Base-by-base conservation (phyloP, 371 early-diverging fungal species). In the Dinochytrium kinnereticum region DNA sequence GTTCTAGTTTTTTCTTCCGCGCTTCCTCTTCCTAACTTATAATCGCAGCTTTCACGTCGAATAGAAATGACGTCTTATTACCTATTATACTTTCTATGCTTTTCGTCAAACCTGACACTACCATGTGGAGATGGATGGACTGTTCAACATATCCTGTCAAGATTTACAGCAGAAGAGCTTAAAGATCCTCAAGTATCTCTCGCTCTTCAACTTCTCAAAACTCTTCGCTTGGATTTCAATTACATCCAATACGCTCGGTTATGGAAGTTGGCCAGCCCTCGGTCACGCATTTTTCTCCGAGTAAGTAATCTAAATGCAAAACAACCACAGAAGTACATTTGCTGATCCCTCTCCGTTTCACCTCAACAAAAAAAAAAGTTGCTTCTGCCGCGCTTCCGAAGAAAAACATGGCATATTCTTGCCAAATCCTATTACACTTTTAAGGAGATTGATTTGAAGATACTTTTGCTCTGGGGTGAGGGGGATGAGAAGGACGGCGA, bases 31-130 rank as follows among this genome's bases (percentile, higher is more conserved):
- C n/a, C n/a, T n/a, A n/a, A n/a, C n/a, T n/a, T n/a, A n/a, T n/a
- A n/a, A n/a, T n/a, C n/a, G 37, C 36, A 57, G 44, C 55, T 55
- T 37, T 67, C 57, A 40, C 66, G 68, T 26, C 66, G 68, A 2
- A 40, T 59, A 1, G 73, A 70, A 59, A 59, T 74, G 65, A 30
- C 72, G 5, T 53, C 44, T 19, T 78, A 59, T 37, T 39, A 68
- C 49, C 55, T 78, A 13, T 66, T 78, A 10, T 73, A 72, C 37
- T 57, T 74, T 17, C n/a, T 68, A n/a, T 78, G 78, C 66, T 61
- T 70, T 19, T 39, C 70, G 0, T 31, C 65, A 10, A 26, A 26
- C 39, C n/a, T 49, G 30, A 21, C 38, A 15, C 51, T 36, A 15
- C 34, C 61, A 7, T 61, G 36, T 24, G 61, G 61, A 7, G 61